Evolutionary conservation across 192 early-diverging fungal species (phyloP).

Genomic region (Coemansia sp.): DNA sequence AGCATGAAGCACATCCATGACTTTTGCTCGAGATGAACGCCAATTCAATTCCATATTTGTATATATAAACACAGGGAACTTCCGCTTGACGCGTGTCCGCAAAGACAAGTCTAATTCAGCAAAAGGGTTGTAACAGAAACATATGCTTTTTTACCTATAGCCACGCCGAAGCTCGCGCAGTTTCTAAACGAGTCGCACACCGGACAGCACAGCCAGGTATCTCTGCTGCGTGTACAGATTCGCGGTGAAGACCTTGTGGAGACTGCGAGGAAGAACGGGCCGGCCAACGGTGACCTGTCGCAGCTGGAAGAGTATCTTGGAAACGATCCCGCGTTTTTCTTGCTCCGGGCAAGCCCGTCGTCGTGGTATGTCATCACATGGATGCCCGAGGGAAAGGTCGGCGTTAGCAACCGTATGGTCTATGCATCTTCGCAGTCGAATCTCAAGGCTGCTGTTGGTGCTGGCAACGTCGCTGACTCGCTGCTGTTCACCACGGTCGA

Average conservation of each 20-base stretch:
- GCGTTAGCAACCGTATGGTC: constrained; percentile 52
- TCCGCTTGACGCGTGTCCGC: neutral
- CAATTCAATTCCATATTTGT: too few relatives aligned
- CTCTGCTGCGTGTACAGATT: constrained; percentile 46
- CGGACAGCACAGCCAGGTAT: constrained; percentile 31
- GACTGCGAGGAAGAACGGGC: constrained; percentile 38
- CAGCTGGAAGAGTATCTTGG: constrained; percentile 38
- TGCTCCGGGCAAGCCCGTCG: constrained; percentile 32
- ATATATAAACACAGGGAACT: neutral
- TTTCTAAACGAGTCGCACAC: constrained; percentile 43
- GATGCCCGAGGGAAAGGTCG: constrained; percentile 56
- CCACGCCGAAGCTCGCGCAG: constrained; percentile 42
- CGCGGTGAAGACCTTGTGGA: constrained; percentile 46
- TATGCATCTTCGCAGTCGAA: constrained; percentile 52
- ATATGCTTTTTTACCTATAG: constrained; percentile 11
- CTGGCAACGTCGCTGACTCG: constrained; percentile 22
- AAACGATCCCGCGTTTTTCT: constrained; percentile 34
- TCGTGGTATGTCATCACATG: constrained; percentile 55
- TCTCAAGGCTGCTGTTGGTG: constrained; percentile 50
- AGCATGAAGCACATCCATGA: neutral
- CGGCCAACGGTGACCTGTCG: constrained; percentile 39
- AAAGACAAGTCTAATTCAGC: neutral
- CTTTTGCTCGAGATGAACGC: neutral
- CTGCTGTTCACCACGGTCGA: constrained; percentile 48
- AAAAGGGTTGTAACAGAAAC: neutral